Conservation (phyloP, 192 early-diverging fungal genomes). For the Coemansia sp. region DNA sequence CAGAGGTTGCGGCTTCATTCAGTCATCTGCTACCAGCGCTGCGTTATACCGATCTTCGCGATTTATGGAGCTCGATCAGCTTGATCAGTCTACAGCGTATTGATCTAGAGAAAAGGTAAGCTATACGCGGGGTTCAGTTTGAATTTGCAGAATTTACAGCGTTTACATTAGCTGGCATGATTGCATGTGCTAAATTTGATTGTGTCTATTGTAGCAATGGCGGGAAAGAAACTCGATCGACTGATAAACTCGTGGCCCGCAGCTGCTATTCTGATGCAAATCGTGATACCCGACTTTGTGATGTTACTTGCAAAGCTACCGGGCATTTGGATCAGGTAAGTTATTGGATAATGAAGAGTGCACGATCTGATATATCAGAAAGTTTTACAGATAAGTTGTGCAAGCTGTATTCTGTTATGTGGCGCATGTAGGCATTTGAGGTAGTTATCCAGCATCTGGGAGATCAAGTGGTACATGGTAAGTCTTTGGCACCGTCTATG, state of each 20-base stretch:
- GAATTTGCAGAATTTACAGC: neutral
- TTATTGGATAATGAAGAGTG: neutral
- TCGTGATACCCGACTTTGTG: constrained; percentile 20
- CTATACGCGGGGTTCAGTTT: neutral
- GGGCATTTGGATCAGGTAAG: constrained; percentile 19
- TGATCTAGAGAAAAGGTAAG: constrained; percentile 30
- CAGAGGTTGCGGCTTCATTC: constrained; percentile 6
- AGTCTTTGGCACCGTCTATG: neutral
- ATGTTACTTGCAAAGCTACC: constrained; percentile 13
- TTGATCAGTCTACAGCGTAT: constrained; percentile 24
- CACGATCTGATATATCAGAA: neutral
- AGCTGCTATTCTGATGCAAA: constrained; percentile 20
- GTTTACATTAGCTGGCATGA: neutral
- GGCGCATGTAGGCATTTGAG: constrained; percentile 12
- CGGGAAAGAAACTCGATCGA: constrained; percentile 13
- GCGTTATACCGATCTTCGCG: constrained; percentile 27
- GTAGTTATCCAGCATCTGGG: constrained; percentile 9
- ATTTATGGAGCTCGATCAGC: constrained; percentile 30
- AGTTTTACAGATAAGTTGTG: neutral
- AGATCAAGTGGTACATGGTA: constrained; percentile 33
- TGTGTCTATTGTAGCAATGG: constrained; percentile 8
- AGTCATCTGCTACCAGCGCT: constrained; percentile 17
- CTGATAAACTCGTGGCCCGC: constrained; percentile 31
- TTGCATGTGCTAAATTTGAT: neutral
- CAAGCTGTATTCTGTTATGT: neutral